Evolutionary conservation across 2,329 filamentous ascomycete genomes (phyloP).

Genomic region (Pezicula rhizophila): DNA sequence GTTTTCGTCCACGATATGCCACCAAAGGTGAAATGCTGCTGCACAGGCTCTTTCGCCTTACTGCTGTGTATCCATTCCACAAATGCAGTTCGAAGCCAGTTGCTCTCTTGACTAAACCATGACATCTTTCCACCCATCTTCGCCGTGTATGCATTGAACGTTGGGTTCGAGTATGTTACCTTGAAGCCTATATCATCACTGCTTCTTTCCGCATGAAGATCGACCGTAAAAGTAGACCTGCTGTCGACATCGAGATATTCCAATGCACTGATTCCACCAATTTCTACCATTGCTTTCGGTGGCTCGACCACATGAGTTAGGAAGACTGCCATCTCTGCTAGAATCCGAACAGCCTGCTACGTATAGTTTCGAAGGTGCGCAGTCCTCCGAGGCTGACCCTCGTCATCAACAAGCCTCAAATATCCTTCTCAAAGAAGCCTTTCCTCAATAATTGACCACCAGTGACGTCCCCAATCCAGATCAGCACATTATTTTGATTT

Average conservation of each 20-base stretch:
- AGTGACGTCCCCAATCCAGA: too few species aligned
- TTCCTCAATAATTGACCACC: too few species aligned
- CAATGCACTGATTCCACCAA: not conserved
- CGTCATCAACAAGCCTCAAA: too few species aligned
- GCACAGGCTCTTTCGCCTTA: not conserved
- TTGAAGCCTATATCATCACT: not conserved
- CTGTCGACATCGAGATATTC: not conserved
- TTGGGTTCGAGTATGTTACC: not conserved
- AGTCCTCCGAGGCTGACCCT: too few species aligned
- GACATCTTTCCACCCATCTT: not conserved
- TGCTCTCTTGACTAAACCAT: not conserved
- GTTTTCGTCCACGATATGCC: not conserved
- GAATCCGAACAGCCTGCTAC: too few species aligned
- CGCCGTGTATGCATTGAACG: not conserved
- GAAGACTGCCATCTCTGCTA: too few species aligned
- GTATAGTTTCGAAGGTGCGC: too few species aligned
- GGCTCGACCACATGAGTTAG: too few species aligned
- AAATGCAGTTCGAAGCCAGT: not conserved
- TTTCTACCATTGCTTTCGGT: too few species aligned
- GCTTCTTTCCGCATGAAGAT: not conserved
- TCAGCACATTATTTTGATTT: too few species aligned
- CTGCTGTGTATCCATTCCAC: not conserved
- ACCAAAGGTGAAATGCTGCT: not conserved
- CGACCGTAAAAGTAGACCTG: not conserved
- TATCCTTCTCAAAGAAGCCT: too few species aligned